These are phyloP conservation scores for Saccharomyces hybrid DNA, from an alignment of 1,139 yeast species.

Conservation along the genomic window DNA sequence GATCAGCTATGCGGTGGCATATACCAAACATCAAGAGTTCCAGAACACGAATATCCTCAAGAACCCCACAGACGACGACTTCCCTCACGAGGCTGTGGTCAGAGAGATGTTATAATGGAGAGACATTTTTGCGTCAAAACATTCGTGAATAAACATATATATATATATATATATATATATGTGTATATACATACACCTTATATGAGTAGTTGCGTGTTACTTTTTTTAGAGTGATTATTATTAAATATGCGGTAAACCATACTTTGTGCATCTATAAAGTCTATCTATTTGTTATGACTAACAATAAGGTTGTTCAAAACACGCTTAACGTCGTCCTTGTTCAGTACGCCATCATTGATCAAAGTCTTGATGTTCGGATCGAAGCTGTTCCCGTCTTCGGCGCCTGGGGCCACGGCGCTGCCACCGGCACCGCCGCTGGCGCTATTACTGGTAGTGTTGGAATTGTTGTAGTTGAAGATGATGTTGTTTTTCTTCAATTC, in stretches of 20 bases:
- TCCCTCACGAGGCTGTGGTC: conserved; percentile 38
- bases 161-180: neutral
- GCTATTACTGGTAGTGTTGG: neutral
- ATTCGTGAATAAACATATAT: too few relatives aligned
- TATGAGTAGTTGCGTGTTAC: too few relatives aligned
- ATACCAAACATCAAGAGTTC: conserved; percentile 74
- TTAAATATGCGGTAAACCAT: neutral
- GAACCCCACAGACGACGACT: conserved; percentile 34
- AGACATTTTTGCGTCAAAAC: too few relatives aligned
- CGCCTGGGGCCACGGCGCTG: neutral
- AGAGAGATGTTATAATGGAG: conserved; percentile 34
- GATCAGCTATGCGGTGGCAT: conserved; percentile 71
- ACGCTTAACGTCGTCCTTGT: conserved; percentile 28
- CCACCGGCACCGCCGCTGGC: neutral
- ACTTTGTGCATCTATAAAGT: neutral
- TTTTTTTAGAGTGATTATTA: too few relatives aligned
- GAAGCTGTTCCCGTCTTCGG: conserved; percentile 3
- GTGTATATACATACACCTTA: too few relatives aligned
- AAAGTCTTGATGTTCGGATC: conserved; percentile 20
- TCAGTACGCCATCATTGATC: conserved; percentile 23
- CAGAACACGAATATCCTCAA: conserved; percentile 40
- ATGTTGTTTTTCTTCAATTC: conserved; percentile 19
- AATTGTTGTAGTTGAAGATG: conserved; percentile 9
- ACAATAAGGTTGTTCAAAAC: conserved; percentile 24
- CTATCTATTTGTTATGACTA: conserved; percentile 9